phyloP scores from a whole-genome alignment of 2,329 filamentous ascomycete species.

The Corinectria fuckeliana region DNA sequence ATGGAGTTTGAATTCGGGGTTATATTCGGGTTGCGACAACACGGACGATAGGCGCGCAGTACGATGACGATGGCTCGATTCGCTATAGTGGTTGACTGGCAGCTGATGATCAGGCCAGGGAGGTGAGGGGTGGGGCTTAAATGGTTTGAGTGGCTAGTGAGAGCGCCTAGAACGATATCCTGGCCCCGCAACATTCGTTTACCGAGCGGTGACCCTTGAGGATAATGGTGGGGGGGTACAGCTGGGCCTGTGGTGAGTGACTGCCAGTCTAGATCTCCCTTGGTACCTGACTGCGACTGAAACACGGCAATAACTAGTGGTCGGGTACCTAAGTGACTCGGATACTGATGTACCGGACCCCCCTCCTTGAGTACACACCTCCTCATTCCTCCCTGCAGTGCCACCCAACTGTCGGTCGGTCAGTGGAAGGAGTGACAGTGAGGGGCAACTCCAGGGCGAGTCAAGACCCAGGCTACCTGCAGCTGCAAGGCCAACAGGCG shows the following conservation, averaged over 20 bases:
- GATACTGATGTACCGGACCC: neutral
- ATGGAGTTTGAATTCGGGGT: neutral
- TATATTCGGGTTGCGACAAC: neutral
- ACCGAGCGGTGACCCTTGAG: slow-evolving; percentile 1
- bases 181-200: neutral
- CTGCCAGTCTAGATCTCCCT: neutral
- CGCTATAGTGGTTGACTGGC: neutral
- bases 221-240: neutral
- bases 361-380: neutral
- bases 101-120: slow-evolving; percentile 29
- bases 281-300: neutral
- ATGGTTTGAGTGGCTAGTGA: neutral
- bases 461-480: neutral
- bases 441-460: neutral
- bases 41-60: slow-evolving; percentile 17
- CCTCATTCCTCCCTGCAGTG: neutral
- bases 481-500: neutral
- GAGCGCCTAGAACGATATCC: slow-evolving; percentile 15
- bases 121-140: slow-evolving; percentile 30
- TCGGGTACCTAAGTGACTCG: neutral
- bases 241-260: neutral
- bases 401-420: neutral
- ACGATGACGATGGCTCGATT: slow-evolving; percentile 36
- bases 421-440: neutral
- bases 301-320: too few species aligned